Conservation (phyloP, 345 rosid species). For the Lepidium africanum region DNA sequence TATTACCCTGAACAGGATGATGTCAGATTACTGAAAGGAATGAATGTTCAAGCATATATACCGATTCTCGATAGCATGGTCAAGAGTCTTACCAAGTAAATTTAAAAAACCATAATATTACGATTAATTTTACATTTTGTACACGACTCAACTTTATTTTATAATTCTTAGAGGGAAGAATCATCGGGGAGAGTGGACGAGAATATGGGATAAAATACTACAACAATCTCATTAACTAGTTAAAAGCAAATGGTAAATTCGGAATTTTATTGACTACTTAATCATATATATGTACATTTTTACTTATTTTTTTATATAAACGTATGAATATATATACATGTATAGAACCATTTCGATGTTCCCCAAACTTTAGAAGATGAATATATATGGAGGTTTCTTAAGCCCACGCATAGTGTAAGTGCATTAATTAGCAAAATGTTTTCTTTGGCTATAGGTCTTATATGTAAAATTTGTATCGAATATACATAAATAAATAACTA, state of each 20-base stretch:
- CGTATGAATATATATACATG: not conserved
- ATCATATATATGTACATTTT: not conserved
- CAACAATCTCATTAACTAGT: conserved; percentile 37
- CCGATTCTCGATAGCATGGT: conserved; percentile 28
- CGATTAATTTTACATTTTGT: no score
- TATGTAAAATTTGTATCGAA: no score
- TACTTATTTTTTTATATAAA: not conserved
- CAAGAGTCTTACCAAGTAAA: conserved; percentile 42
- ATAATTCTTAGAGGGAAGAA: conserved; percentile 29
- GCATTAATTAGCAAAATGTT: no score
- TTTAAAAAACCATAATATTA: no score
- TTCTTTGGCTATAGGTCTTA: no score
- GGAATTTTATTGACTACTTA: not conserved
- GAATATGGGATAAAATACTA: conserved; percentile 38
- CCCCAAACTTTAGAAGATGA: conserved; percentile 26
- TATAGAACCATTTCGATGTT: conserved; percentile 29
- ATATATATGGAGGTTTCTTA: conserved; percentile 20
- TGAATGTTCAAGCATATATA: conserved; percentile 3
- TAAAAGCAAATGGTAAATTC: not conserved
- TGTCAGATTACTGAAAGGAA: not conserved
- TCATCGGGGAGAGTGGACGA: conserved; percentile 36
- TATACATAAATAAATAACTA: no score
- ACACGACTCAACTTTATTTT: no score
- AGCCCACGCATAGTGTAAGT: conserved; percentile 27
- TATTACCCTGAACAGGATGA: not conserved